A percentile compares a stretch with the other conserved stretches of the same genome.
These are phyloP conservation scores for Sarocladiaceae sp. DNA, from an alignment of 2,329 filamentous ascomycete species.

Conservation along the genomic window DNA sequence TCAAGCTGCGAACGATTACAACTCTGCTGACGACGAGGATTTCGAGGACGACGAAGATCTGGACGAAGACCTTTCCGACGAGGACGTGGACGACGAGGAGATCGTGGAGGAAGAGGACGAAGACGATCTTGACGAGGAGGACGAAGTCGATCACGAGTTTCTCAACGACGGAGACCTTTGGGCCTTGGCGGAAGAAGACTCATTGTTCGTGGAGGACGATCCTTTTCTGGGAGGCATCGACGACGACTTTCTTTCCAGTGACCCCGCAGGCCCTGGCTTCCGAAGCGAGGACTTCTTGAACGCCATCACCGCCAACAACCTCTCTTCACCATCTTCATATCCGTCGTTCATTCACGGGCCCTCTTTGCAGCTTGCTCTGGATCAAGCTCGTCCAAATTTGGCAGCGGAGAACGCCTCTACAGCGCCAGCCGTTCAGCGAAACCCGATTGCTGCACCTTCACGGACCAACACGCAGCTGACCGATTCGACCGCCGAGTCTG, in stretches of 20 bases:
- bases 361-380: neutral
- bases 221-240: slow-evolving; percentile 1
- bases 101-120: neutral
- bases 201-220: slow-evolving; percentile 3
- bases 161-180: neutral
- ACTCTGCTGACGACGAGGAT: neutral
- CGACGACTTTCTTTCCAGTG: neutral
- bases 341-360: slow-evolving; percentile 19
- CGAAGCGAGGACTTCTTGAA: slow-evolving; percentile 1
- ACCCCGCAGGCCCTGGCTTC: neutral
- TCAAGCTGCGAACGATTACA: too few relatives aligned
- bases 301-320: slow-evolving; percentile 22
- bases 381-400: neutral
- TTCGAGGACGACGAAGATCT: slow-evolving; percentile 7
- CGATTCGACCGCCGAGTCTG: neutral
- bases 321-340: slow-evolving; percentile 31
- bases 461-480: neutral
- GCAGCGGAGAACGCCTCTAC: neutral
- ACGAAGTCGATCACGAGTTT: neutral
- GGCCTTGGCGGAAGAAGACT: slow-evolving; percentile 10
- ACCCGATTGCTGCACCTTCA: neutral
- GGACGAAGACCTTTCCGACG: slow-evolving; percentile 11
- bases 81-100: slow-evolving; percentile 11
- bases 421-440: neutral
- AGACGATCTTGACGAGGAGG: neutral